Evolutionary conservation across 163 green algal genomes (phyloP), one percentile per base, ranked within the genome.

Genomic region (Scenedesmus sp.): DNA sequence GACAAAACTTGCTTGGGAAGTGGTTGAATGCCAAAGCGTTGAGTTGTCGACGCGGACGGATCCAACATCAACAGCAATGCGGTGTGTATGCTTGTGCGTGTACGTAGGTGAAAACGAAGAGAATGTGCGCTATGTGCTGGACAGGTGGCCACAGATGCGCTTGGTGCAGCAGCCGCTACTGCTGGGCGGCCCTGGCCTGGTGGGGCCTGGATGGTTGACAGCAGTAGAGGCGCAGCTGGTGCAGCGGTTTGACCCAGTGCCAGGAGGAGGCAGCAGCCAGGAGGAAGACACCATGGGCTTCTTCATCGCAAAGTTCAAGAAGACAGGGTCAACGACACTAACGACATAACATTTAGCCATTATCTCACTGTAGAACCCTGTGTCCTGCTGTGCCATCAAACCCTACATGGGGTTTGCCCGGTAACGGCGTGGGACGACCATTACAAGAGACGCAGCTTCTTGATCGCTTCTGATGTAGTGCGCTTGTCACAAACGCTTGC

Each of bases 291-390:
- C 96, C 10, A 99, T 99, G 4, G 97, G 97, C 0, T 99, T 99
- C 87, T 99, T 99, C 88, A 96, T 99, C 18, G 96, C 97, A 18
- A 97, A 98, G 86, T 98, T 99, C 83, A 4, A 88, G 8, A 99
- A 98, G 91, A 15, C 46, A 57, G 82, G 54, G 18, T 26, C 76
- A 26, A 84, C 76, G 34, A 46, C 34, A 46, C 34, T 46, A 46
- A 46, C 34, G 34, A 46, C 34, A 46, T 46, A 46, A 46, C 34
- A 46, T 46, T 46, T 46, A 46, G 34, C 34, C 34, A 46, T 46
- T 46, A 46, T 46, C 0, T 46, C 34, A 46, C 34, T 46, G 34
- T 46, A 46, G 34, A 46, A 46, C 34, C 34, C 34, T 46, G 34
- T 46, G 34, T 46, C 34, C 34, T 46, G 34, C 34, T 46, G 34